Conservation (phyloP, 306 rosid species). For the Sphenostylis stenocarpa region DNA sequence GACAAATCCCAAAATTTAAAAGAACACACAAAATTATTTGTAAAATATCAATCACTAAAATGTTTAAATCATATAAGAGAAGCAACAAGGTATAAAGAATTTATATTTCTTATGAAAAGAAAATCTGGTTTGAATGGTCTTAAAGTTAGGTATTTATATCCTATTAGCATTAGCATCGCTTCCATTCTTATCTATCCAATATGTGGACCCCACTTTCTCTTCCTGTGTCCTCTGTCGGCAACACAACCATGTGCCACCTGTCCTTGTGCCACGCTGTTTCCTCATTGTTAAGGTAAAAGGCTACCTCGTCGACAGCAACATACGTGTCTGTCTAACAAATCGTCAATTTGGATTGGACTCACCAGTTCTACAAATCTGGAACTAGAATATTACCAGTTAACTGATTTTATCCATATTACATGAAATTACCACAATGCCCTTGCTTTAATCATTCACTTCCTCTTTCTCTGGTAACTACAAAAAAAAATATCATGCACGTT, state of each 20-base stretch:
- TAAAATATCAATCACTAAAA: too few relatives aligned
- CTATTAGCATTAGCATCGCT: background rate
- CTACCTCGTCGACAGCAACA: background rate
- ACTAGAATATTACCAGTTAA: background rate
- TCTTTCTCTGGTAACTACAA: background rate
- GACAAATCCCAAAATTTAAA: background rate
- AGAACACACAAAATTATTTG: too few relatives aligned
- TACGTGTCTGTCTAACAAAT: background rate
- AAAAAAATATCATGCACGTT: background rate
- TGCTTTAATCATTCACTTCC: background rate
- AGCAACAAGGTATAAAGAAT: background rate
- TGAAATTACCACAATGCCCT: background rate
- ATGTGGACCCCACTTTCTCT: background rate
- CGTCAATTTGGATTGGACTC: background rate
- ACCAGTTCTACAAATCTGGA: background rate
- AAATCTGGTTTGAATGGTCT: background rate
- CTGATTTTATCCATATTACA: background rate
- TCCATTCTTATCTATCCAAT: background rate
- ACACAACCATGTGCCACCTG: background rate
- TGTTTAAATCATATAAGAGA: too few relatives aligned
- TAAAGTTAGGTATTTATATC: background rate
- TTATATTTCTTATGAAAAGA: background rate
- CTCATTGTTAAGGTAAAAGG: background rate
- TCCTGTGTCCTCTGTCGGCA: slow-evolving; percentile 35
- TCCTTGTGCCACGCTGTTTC: background rate